Evolutionary conservation across 2,329 filamentous ascomycete genomes (phyloP).

Genomic region (Chaetomium sp.): DNA sequence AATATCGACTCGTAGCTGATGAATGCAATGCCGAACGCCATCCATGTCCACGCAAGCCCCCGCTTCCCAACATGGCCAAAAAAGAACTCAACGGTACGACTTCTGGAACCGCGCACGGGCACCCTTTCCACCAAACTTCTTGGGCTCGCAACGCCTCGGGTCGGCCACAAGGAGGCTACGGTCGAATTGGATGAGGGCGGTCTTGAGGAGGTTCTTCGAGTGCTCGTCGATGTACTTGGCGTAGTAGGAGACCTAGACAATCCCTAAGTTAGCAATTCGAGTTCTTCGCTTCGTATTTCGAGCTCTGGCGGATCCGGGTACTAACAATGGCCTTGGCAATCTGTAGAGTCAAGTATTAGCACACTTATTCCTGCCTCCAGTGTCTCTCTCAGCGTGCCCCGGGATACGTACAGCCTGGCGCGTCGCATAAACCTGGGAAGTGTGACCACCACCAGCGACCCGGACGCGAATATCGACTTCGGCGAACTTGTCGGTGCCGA

Average conservation of each 20-base stretch:
- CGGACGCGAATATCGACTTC: constrained; percentile 95
- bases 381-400: neutral
- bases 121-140: constrained; percentile 94
- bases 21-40: constrained; percentile 28
- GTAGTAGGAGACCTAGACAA: constrained; percentile 67
- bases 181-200: constrained; percentile 76
- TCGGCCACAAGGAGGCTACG: constrained; percentile 83
- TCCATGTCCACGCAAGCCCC: constrained; percentile 25
- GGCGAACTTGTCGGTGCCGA: constrained; percentile 73
- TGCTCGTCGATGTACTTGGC: constrained; percentile 99
- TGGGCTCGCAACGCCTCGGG: constrained; percentile 98
- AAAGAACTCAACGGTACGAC: constrained; percentile 80
- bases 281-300: constrained; percentile 4
- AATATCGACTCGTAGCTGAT: constrained; percentile 24
- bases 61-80: constrained; percentile 27
- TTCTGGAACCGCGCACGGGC: constrained; percentile 97
- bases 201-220: constrained; percentile 99
- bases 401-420: constrained; percentile 62
- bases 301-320: constrained; percentile 11
- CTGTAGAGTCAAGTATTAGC: constrained; percentile 18
- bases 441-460: constrained; percentile 95
- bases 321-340: constrained; percentile 90
- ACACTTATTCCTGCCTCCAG: neutral
- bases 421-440: constrained; percentile 83
- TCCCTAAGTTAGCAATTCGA: constrained; percentile 12